Evolutionary conservation across 805 yeast species (phyloP).

Genomic region (Hanseniaspora mollemarum): DNA sequence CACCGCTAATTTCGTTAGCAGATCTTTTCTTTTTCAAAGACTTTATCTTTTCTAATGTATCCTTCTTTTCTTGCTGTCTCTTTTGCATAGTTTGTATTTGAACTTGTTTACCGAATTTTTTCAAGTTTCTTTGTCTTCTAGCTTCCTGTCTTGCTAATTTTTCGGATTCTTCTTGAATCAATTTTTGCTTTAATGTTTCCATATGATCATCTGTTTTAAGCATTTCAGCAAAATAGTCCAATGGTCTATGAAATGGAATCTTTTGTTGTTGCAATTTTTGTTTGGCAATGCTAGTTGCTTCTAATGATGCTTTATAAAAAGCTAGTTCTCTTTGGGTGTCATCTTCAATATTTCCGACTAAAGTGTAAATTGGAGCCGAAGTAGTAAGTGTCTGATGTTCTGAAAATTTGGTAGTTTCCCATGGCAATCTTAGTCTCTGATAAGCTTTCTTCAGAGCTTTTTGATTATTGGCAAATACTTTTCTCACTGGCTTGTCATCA

Average conservation of each 20-base stretch:
- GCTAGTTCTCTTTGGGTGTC: slow-evolving; percentile 94
- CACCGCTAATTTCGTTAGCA: slow-evolving; percentile 48
- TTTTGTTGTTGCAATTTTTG: slow-evolving; percentile 51
- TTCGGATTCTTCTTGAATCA: slow-evolving; percentile 66
- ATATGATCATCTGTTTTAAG: slow-evolving; percentile 94
- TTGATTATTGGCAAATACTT: slow-evolving; percentile 73
- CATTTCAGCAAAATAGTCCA: slow-evolving; percentile 97
- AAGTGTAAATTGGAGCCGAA: slow-evolving; percentile 46
- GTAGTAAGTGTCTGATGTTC: slow-evolving; percentile 74
- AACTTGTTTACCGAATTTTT: slow-evolving; percentile 96
- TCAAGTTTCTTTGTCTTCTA: slow-evolving; percentile 82
- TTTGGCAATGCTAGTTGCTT: slow-evolving; percentile 67
- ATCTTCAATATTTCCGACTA: slow-evolving; percentile 78
- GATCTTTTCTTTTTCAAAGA: slow-evolving; percentile 82
- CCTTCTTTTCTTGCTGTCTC: slow-evolving; percentile 86
- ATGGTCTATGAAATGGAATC: slow-evolving; percentile 84
- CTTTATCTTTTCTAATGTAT: slow-evolving; percentile 79
- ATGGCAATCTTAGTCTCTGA: slow-evolving; percentile 50
- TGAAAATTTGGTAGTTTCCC: slow-evolving; percentile 55
- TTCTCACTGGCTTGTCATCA: slow-evolving; percentile 84
- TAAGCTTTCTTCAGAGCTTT: slow-evolving; percentile 68
- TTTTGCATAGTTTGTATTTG: slow-evolving; percentile 87
- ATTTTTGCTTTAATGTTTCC: slow-evolving; percentile 78
- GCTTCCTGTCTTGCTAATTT: slow-evolving; percentile 90
- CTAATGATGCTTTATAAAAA: slow-evolving; percentile 86